These are phyloP conservation scores for Calocybe gambosa DNA, from an alignment of 1,284 basidiomycete species.

Conservation along the genomic window DNA sequence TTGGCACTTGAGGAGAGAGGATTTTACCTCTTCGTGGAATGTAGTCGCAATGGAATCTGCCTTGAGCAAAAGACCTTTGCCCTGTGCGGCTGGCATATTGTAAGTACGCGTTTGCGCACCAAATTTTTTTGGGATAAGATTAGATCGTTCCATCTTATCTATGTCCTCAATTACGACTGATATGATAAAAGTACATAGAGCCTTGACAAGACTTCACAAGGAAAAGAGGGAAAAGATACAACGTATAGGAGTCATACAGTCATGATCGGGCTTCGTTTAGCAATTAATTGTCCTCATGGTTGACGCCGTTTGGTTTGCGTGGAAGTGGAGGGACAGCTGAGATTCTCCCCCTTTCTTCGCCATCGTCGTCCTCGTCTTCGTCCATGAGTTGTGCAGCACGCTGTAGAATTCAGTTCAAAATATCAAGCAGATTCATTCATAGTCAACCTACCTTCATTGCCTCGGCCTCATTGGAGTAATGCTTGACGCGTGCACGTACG, in stretches of 20 bases:
- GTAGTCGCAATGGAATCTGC: constrained; percentile 64
- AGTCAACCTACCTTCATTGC: constrained; percentile 71
- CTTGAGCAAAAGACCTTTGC: constrained; percentile 72
- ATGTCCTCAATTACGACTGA: neutral
- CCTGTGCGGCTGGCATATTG: constrained; percentile 20
- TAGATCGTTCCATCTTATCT: neutral
- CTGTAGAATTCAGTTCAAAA: constrained; percentile 30
- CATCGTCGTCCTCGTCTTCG: constrained; percentile 58
- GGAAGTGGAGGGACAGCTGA: constrained; percentile 7
- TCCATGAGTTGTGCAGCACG: constrained; percentile 58
- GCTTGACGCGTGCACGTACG: constrained; percentile 72
- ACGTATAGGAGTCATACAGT: neutral
- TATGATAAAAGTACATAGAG: neutral
- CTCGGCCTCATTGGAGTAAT: constrained; percentile 90
- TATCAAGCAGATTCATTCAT: constrained; percentile 2
- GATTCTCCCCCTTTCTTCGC: neutral
- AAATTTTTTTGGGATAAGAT: constrained; percentile 5
- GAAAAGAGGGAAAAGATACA: neutral
- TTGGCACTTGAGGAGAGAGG: constrained; percentile 33
- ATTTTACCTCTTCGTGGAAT: constrained; percentile 64
- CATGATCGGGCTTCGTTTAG: neutral
- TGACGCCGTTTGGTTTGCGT: constrained; percentile 11
- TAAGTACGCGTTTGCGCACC: neutral
- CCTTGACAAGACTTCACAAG: neutral
- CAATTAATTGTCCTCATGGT: constrained; percentile 7